Evolutionary conservation across 75 land plant genomes (phyloP).

Genomic region (Chamaecyparis obtusa): DNA sequence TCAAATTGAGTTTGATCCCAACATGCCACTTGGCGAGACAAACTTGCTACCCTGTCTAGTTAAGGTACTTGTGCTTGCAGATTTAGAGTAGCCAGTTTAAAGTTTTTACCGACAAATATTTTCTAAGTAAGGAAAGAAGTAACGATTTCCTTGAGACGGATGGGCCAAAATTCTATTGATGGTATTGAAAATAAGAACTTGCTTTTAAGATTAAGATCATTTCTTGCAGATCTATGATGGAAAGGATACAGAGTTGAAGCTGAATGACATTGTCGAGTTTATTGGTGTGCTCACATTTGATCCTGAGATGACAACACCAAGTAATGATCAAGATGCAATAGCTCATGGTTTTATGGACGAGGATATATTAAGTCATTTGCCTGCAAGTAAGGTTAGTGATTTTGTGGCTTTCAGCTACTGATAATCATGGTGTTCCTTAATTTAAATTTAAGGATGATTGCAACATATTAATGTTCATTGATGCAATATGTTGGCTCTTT

Average conservation of each 20-base stretch:
- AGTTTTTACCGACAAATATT: background rate
- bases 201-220: background rate
- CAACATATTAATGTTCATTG: background rate
- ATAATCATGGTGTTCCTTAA: background rate
- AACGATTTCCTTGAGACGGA: too few species aligned
- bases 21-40: slow-evolving; percentile 35
- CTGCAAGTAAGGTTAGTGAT: slow-evolving; percentile 61
- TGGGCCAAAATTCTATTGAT: too few species aligned
- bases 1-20: slow-evolving; percentile 17
- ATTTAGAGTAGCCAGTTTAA: background rate
- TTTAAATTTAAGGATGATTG: background rate
- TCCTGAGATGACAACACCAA: slow-evolving; percentile 38
- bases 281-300: slow-evolving; percentile 83
- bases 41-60: slow-evolving; percentile 63
- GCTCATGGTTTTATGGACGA: slow-evolving; percentile 33
- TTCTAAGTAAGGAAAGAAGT: background rate
- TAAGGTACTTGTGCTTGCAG: slow-evolving; percentile 42
- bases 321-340: slow-evolving; percentile 28
- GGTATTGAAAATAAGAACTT: too few species aligned
- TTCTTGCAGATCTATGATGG: slow-evolving; percentile 74
- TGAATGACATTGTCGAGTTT: slow-evolving; percentile 91
- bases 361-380: slow-evolving; percentile 43
- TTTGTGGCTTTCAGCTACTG: background rate
- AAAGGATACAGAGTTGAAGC: slow-evolving; percentile 65
- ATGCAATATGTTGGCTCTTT: background rate